Conservation (phyloP, 1,139 yeast species). For the Ogataea hybrid region DNA sequence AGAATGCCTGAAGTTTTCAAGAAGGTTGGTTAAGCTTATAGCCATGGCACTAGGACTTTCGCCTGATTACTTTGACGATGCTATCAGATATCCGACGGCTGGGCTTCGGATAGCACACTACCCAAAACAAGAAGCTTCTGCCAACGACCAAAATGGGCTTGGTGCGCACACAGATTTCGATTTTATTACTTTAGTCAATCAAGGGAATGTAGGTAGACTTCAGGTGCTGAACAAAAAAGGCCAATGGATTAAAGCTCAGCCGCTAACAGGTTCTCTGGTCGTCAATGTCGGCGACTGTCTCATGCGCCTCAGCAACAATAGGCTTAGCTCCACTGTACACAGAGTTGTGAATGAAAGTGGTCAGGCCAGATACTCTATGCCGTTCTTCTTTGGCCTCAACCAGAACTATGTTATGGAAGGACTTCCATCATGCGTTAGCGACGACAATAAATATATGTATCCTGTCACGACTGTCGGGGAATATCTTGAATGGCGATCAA, state of each 20-base stretch:
- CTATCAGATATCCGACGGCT: conserved; percentile 27
- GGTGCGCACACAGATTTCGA: conserved; percentile 40
- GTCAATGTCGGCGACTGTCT: conserved; percentile 35
- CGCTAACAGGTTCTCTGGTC: conserved; percentile 31
- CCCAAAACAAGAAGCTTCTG: conserved; percentile 23
- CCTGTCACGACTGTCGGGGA: conserved; percentile 12
- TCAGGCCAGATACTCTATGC: conserved; percentile 17
- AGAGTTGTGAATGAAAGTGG: conserved; percentile 31
- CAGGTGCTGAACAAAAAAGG: conserved; percentile 33
- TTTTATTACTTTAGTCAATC: conserved; percentile 26
- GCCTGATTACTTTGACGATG: conserved; percentile 26
- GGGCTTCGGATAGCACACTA: conserved; percentile 34
- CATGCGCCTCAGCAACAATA: conserved; percentile 33
- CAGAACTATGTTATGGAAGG: conserved; percentile 10
- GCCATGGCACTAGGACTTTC: conserved; percentile 32
- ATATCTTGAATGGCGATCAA: conserved; percentile 21
- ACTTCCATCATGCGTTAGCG: conserved; percentile 10
- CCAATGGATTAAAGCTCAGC: conserved; percentile 32
- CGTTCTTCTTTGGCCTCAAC: conserved; percentile 16
- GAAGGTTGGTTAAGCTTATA: conserved; percentile 27
- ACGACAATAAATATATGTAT: conserved; percentile 9
- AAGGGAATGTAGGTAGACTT: neutral
- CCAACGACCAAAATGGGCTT: conserved; percentile 27
- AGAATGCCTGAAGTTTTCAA: conserved; percentile 21
- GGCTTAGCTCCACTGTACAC: conserved; percentile 32